A percentile compares a stretch with the other conserved stretches of the same genome.
phyloP scores from a whole-genome alignment of 257 asterid genomes.

The Ajuga chamaepitys region DNA sequence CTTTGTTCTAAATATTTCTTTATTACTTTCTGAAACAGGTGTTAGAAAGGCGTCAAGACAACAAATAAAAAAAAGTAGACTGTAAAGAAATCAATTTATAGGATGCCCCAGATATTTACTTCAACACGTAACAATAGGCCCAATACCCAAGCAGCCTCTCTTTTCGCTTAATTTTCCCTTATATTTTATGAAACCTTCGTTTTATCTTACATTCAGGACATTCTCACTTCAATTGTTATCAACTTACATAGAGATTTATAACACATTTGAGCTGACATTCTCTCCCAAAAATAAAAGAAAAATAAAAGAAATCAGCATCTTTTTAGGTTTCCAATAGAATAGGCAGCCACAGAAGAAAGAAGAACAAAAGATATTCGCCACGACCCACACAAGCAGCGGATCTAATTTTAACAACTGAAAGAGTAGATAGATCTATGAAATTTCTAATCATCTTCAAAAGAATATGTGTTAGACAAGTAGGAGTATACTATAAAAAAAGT shows the following conservation, averaged over 20 bases:
- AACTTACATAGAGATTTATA: background rate
- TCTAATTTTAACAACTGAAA: background rate
- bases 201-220: background rate
- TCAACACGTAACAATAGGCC: too few relatives aligned
- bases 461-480: background rate
- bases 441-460: background rate
- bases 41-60: too few relatives aligned
- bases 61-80: too few relatives aligned
- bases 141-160: too few relatives aligned
- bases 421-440: background rate
- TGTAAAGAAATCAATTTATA: too few relatives aligned
- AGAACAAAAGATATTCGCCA: background rate
- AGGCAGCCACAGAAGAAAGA: background rate
- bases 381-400: background rate
- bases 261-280: background rate
- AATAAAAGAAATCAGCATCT: background rate
- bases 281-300: background rate
- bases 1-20: background rate
- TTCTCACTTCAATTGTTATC: background rate
- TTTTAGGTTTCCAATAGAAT: background rate
- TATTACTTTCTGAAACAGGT: background rate
- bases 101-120: too few relatives aligned
- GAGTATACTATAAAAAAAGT: background rate
- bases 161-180: too few relatives aligned
- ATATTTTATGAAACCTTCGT: background rate